Conservation (phyloP, 2,329 filamentous ascomycete genomes). For the Penicillium sp. region DNA sequence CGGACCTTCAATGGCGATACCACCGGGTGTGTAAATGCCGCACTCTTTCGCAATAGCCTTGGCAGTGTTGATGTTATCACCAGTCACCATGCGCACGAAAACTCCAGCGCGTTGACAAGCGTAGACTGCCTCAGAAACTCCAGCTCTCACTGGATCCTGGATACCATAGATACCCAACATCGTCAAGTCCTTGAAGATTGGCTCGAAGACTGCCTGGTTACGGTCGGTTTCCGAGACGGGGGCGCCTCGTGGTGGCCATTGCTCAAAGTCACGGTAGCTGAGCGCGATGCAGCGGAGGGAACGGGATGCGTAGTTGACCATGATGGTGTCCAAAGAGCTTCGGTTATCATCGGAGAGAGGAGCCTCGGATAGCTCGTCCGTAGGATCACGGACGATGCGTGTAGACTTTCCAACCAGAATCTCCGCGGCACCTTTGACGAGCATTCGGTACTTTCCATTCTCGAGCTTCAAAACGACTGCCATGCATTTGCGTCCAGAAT, state of each 20-base stretch:
- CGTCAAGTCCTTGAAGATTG: constrained; percentile 67
- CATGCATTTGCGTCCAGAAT: constrained; percentile 70
- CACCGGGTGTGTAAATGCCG: constrained; percentile 69
- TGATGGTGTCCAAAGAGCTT: constrained; percentile 64
- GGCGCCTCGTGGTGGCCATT: constrained; percentile 74
- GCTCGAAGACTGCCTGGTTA: constrained; percentile 65
- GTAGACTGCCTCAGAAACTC: constrained; percentile 72
- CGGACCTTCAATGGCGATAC: constrained; percentile 75
- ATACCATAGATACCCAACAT: constrained; percentile 75
- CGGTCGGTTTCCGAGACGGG: constrained; percentile 60
- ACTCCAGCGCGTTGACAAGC: constrained; percentile 76
- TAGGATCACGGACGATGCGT: constrained; percentile 60
- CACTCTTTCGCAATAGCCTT: constrained; percentile 78
- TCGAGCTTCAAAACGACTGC: constrained; percentile 61
- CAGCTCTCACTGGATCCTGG: constrained; percentile 75
- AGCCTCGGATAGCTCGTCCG: constrained; percentile 56
- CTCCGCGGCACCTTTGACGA: constrained; percentile 57
- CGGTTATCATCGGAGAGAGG: constrained; percentile 60
- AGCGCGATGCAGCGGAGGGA: constrained; percentile 85
- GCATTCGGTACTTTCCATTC: constrained; percentile 59
- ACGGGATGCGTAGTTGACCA: constrained; percentile 74
- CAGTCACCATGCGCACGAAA: constrained; percentile 81
- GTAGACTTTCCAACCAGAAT: constrained; percentile 51
- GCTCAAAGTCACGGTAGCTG: constrained; percentile 79
- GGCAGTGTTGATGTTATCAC: constrained; percentile 78